Percentiles rank a stretch among this genome's conserved stretches.
Evolutionary conservation across 2,329 filamentous ascomycete species (phyloP).

Genomic region (Cryoendolithus antarcticus): DNA sequence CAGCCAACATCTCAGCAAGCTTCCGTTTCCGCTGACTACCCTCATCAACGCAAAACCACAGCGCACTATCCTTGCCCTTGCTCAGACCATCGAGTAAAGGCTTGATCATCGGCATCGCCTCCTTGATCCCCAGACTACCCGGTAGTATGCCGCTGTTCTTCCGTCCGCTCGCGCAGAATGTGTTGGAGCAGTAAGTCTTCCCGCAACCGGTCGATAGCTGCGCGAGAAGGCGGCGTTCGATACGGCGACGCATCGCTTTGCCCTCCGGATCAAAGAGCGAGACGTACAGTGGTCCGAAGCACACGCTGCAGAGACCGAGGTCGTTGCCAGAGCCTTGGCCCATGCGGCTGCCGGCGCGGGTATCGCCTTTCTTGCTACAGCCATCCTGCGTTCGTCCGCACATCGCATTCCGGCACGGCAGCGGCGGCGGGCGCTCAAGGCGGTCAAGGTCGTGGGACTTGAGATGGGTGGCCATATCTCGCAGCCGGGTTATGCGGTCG

Average conservation of each 20-base stretch:
- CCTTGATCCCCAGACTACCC: conserved; percentile 50
- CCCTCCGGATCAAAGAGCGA: conserved; percentile 83
- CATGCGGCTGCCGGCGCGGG: conserved; percentile 46
- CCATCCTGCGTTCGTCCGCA: conserved; percentile 75
- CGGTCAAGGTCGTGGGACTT: conserved; percentile 86
- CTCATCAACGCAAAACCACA: conserved; percentile 86
- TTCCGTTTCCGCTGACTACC: conserved; percentile 57
- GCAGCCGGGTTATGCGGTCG: conserved; percentile 72
- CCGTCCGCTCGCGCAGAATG: conserved; percentile 73
- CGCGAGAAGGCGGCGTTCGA: conserved; percentile 75
- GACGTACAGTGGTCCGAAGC: conserved; percentile 84
- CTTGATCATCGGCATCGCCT: conserved; percentile 60
- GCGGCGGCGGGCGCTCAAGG: conserved; percentile 52
- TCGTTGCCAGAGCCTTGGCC: conserved; percentile 58
- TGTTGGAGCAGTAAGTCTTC: conserved; percentile 70
- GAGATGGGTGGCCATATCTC: conserved; percentile 85
- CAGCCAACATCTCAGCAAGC: conserved; percentile 63
- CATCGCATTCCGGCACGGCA: conserved; percentile 66
- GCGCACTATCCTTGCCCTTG: conserved; percentile 32
- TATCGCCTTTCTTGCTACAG: conserved; percentile 53
- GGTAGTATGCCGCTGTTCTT: conserved; percentile 44
- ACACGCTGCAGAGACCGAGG: conserved; percentile 72
- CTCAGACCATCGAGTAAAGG: conserved; percentile 51
- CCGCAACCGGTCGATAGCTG: conserved; percentile 82
- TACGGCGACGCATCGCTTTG: conserved; percentile 67